These are phyloP conservation scores for Gautieria morchelliformis DNA, from an alignment of 768 basidiomycete species.

Conservation along the genomic window DNA sequence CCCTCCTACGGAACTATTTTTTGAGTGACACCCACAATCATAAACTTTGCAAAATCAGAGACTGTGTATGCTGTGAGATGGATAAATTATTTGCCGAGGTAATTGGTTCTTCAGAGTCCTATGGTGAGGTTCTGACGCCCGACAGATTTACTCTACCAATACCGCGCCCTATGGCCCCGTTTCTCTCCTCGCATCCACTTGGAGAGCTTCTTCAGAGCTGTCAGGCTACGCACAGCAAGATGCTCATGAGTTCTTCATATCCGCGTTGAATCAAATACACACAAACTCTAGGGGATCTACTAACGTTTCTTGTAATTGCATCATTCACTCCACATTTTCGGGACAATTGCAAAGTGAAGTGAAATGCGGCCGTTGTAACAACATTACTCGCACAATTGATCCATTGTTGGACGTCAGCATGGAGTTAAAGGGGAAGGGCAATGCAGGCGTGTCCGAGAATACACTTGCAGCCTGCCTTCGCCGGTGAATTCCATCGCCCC, in stretches of 20 bases:
- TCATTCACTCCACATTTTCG: constrained; percentile 84
- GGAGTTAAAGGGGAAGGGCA: constrained; percentile 55
- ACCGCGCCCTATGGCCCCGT: constrained; percentile 67
- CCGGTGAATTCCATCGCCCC: constrained; percentile 32
- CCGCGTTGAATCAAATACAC: constrained; percentile 82
- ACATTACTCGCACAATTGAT: constrained; percentile 69
- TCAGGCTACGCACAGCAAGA: constrained; percentile 94
- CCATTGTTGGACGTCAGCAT: constrained; percentile 88
- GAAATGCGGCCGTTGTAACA: constrained; percentile 77
- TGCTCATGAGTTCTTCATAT: constrained; percentile 82
- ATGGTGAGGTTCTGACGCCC: neutral
- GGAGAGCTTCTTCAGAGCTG: constrained; percentile 70
- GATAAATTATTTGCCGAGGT: constrained; percentile 78
- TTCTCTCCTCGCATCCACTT: constrained; percentile 74
- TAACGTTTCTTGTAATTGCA: constrained; percentile 76
- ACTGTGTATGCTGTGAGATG: constrained; percentile 91
- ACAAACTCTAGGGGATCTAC: constrained; percentile 64
- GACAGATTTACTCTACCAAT: constrained; percentile 37
- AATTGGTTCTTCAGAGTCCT: neutral
- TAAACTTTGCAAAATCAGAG: constrained; percentile 53
- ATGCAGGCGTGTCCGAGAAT: constrained; percentile 37
- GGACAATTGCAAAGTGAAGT: constrained; percentile 86
- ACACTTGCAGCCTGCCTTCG: constrained; percentile 70
- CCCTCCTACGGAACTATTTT: constrained; percentile 80
- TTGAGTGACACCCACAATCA: constrained; percentile 84